Percentiles rank a stretch among this genome's conserved stretches.
Conservation (phyloP, 2,329 filamentous ascomycete species). For the Diaporthe vaccinii region DNA sequence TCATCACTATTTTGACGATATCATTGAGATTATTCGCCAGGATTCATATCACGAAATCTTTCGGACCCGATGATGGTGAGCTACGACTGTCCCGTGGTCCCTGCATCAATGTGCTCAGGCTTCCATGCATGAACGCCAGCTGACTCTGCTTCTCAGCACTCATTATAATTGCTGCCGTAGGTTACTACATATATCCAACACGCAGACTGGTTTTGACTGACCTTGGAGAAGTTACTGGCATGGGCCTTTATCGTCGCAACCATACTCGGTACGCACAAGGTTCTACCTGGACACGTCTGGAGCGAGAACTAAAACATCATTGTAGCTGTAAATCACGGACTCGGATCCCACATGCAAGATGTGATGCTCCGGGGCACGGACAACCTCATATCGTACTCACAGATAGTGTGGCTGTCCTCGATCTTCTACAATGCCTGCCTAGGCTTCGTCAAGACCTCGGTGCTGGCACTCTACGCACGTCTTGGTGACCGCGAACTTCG, state of each 20-base stretch:
- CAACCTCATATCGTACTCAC: constrained; percentile 27
- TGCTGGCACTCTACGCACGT: constrained; percentile 59
- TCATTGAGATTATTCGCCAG: constrained; percentile 22
- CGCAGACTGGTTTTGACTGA: neutral
- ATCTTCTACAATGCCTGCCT: constrained; percentile 62
- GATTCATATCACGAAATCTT: constrained; percentile 7
- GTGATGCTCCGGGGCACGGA: constrained; percentile 14
- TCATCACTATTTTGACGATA: constrained; percentile 25
- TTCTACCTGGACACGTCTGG: too few relatives aligned
- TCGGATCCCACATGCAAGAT: constrained; percentile 17
- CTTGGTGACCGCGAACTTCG: constrained; percentile 54
- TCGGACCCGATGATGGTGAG: constrained; percentile 32
- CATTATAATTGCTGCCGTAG: constrained; percentile 14
- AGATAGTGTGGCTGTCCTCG: constrained; percentile 58
- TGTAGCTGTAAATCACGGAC: constrained; percentile 26
- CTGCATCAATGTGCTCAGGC: neutral
- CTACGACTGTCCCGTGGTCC: neutral
- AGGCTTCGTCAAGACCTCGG: constrained; percentile 62
- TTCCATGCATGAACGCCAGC: neutral
- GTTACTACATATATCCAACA: neutral
- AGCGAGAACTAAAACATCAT: neutral
- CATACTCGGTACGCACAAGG: neutral
- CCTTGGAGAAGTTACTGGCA: constrained; percentile 3
- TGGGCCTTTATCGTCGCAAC: constrained; percentile 32
- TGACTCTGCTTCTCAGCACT: constrained; percentile 1